Evolutionary conservation across 2,329 filamentous ascomycete species (phyloP), one percentile per base, ranked within the genome.

Genomic region (Cercospora brassicicola): DNA sequence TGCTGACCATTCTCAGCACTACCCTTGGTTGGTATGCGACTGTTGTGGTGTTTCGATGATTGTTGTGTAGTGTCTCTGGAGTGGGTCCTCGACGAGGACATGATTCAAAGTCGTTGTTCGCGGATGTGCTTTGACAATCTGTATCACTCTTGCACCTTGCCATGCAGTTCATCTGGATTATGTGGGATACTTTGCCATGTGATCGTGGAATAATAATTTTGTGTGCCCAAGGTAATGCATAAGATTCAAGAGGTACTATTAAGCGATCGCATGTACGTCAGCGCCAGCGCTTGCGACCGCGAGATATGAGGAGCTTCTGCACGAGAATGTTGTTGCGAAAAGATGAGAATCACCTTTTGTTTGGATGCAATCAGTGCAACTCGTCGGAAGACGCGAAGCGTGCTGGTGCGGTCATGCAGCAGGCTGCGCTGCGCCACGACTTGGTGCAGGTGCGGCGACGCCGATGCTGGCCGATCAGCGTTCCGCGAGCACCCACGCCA

Each of bases 11-110:
- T 23, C 15, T 71, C 65, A 26, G 28, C 45, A 57, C n/a, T n/a
- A 13, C 26, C 15, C 53, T 71, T 72, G 30, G 71, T 70, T 5
- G 74, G 73, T 28, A 74, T 70, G 56, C 74, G 73, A 70, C 69
- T 74, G 53, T 36, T 53, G 42, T 66, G 59, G 48, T 72, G 59
- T 48, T 62, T 60, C 45, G 39, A 55, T 62, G 65, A 26, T 18
- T 28, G n/a, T 36, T 15, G 48, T 20, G n/a, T 28, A 31, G 31
- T n/a, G 53, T 64, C 62, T 31, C 36, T 64, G n/a, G 62, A 57
- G 28, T 20, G 33, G 23, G 30, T 33, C 48, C 48, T 33, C 18
- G 31, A 64, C 18, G 30, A 39, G 30, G 31, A 56, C 62, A 57
- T 57, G 53, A 57, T 57, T 57, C 26, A 13, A 33, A 33, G 9